Base-by-base conservation (phyloP, 73 alveolate species). In the Paramecium primaurelia region DNA sequence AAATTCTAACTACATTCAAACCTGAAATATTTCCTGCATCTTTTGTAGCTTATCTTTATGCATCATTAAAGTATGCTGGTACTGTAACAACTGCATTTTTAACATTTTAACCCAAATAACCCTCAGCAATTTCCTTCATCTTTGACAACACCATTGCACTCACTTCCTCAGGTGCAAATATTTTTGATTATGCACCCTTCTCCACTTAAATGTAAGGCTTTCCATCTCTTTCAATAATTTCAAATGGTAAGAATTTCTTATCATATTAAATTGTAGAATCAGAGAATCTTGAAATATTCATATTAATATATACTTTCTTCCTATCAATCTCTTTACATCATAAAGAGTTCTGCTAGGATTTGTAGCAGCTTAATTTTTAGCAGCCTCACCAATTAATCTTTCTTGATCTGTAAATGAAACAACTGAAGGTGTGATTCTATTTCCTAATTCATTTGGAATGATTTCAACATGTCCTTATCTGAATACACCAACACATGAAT, bases 11-110 rank as follows among this genome's bases (percentile, higher is more conserved):
- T 28, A 96, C 97, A 71, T 96, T 93, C 77, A 96, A 77, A 36
- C 98, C 98, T 47, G 98, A 93, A 77, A 96, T 86, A 71, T 80
- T 80, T 37, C 97, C 98, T 37, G 98, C 99, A 95, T 98, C 99
- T 94, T 98, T 98, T 54, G 99, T 98, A 44, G 99, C 97, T 93
- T 97, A 98, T 94, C 98, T 58, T 94, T 94, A 49, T 94, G 99
- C 95, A 92, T 97, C 99, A 75, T 97, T 97, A 98, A 97, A 97
- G 92, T 96, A 97, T 42, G 99, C 99, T 8, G 99, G 96, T 42
- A 96, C 96, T 71, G 98, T 92, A 34, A 97, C 94, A 30, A 97
- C 98, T 42, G 96, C 98, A 64, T 96, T 64, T 86, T 86, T 95
- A 85, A 96, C 99, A 77, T 92, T 98, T 77, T 95, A 64, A 59